These are phyloP conservation scores for Pythium dissimile DNA, from an alignment of 352 stramenopile genomes.

Conservation along the genomic window DNA sequence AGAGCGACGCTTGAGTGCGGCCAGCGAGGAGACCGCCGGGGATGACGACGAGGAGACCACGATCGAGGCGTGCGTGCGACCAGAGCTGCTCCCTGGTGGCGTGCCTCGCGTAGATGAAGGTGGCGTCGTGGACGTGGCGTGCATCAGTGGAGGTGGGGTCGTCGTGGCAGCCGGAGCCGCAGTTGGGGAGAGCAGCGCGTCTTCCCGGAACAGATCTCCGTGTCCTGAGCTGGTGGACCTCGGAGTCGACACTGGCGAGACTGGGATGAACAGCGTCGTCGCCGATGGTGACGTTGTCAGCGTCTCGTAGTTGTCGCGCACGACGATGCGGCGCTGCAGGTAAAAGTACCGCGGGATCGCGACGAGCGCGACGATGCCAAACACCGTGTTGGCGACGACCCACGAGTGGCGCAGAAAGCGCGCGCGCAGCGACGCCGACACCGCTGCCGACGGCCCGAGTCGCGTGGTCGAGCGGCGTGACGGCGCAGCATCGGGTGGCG, in stretches of 20 bases:
- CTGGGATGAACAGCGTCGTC: constrained; percentile 8
- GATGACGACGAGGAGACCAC: constrained; percentile 11
- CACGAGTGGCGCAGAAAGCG: constrained; percentile 39
- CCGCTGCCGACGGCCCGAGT: background rate
- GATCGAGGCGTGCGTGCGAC: constrained; percentile 7
- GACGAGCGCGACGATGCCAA: constrained; percentile 60
- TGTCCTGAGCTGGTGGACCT: background rate
- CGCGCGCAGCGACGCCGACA: constrained; percentile 9
- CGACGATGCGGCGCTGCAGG: constrained; percentile 38
- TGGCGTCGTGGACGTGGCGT: background rate
- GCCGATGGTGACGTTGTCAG: constrained; percentile 16
- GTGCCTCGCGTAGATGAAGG: constrained; percentile 2
- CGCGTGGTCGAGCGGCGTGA: background rate
- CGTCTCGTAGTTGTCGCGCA: constrained; percentile 47
- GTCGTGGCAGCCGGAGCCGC: no score
- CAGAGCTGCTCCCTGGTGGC: background rate
- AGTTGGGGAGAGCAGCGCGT: background rate
- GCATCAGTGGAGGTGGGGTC: no score
- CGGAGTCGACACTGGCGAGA: constrained; percentile 8
- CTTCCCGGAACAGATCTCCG: background rate
- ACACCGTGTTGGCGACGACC: constrained; percentile 80
- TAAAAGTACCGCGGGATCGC: constrained; percentile 73
- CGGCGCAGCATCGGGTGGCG: constrained; percentile 35
- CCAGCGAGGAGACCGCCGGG: background rate
- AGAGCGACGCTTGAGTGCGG: constrained; percentile 2